Conservation (phyloP, 805 yeast species). For the Metschnikowia koreensis region DNA sequence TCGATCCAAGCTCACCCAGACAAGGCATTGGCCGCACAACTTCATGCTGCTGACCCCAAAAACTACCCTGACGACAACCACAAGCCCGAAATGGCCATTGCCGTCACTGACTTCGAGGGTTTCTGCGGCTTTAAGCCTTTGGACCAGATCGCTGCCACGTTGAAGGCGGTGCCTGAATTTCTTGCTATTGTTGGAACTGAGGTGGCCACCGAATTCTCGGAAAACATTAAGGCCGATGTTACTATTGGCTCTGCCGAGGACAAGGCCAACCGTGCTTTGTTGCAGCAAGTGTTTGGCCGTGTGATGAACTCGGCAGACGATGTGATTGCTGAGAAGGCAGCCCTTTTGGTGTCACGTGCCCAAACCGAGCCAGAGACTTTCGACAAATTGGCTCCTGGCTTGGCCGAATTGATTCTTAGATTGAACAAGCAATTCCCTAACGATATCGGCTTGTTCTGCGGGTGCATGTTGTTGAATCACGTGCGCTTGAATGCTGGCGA, state of each 20-base stretch:
- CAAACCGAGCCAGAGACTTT: slow-evolving; percentile 56
- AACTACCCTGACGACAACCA: slow-evolving; percentile 98
- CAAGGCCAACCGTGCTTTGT: slow-evolving; percentile 54
- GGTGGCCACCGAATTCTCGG: slow-evolving; percentile 51
- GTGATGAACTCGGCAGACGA: slow-evolving; percentile 81
- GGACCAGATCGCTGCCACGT: slow-evolving; percentile 65
- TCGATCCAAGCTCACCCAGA: slow-evolving; percentile 98
- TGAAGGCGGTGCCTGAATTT: slow-evolving; percentile 76
- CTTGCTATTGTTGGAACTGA: slow-evolving; percentile 65
- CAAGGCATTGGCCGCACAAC: slow-evolving; percentile 71
- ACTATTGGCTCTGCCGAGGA: slow-evolving; percentile 54
- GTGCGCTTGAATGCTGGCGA: slow-evolving; percentile 81
- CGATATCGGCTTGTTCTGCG: slow-evolving; percentile 95
- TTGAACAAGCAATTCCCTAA: slow-evolving; percentile 86
- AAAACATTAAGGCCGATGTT: slow-evolving; percentile 46
- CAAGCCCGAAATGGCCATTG: slow-evolving; percentile 99
- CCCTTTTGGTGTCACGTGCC: slow-evolving; percentile 66
- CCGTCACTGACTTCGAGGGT: slow-evolving; percentile 93
- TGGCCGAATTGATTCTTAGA: slow-evolving; percentile 73
- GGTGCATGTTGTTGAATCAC: slow-evolving; percentile 89
- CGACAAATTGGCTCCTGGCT: slow-evolving; percentile 41
- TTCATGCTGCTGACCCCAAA: slow-evolving; percentile 81
- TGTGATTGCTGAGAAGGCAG: slow-evolving; percentile 55
- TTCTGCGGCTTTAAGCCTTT: slow-evolving; percentile 97
- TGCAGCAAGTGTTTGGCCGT: slow-evolving; percentile 73